Percentiles rank a stretch among this genome's conserved stretches.
Evolutionary conservation across 2,329 filamentous ascomycete species (phyloP).

Genomic region (Aspergillus piperis): DNA sequence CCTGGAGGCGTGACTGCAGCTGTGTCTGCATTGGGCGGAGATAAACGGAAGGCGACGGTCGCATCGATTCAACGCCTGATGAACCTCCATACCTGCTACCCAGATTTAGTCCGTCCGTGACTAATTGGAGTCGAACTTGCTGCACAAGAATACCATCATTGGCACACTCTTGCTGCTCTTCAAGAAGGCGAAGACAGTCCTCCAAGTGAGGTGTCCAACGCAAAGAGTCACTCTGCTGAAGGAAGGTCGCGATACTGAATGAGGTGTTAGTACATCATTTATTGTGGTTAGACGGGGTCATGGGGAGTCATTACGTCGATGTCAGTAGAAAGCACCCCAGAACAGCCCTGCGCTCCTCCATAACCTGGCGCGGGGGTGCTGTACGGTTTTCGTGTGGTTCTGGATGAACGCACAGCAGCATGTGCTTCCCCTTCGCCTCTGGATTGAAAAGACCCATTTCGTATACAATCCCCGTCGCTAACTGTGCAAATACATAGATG

Average conservation of each 20-base stretch:
- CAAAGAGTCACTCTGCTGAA: constrained; percentile 54
- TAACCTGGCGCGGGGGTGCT: constrained; percentile 30
- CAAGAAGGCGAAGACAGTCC: constrained; percentile 54
- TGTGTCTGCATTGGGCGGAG: constrained; percentile 12
- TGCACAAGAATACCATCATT: constrained; percentile 53
- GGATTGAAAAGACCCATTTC: constrained; percentile 20
- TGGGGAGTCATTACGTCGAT: constrained; percentile 32
- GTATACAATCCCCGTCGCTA: constrained; percentile 6
- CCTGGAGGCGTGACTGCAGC: neutral
- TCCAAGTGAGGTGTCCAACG: constrained; percentile 62
- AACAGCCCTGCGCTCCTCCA: constrained; percentile 54
- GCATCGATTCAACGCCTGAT: neutral
- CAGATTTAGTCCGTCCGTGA: constrained; percentile 7
- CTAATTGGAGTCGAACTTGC: constrained; percentile 24
- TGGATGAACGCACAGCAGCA: constrained; percentile 9
- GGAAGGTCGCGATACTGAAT: constrained; percentile 44
- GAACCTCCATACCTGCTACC: neutral
- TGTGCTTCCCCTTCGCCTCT: constrained; percentile 7
- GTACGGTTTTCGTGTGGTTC: constrained; percentile 3
- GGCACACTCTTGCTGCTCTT: constrained; percentile 48
- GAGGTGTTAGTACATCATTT: neutral
- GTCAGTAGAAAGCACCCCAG: constrained; percentile 52
- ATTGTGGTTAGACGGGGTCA: too few relatives aligned
- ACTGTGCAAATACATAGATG: constrained; percentile 18
- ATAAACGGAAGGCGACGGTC: constrained; percentile 7